Evolutionary conservation across 2,329 filamentous ascomycete genomes (phyloP), one percentile per base, ranked within the genome.

Genomic region (Hypoxylon sp.): DNA sequence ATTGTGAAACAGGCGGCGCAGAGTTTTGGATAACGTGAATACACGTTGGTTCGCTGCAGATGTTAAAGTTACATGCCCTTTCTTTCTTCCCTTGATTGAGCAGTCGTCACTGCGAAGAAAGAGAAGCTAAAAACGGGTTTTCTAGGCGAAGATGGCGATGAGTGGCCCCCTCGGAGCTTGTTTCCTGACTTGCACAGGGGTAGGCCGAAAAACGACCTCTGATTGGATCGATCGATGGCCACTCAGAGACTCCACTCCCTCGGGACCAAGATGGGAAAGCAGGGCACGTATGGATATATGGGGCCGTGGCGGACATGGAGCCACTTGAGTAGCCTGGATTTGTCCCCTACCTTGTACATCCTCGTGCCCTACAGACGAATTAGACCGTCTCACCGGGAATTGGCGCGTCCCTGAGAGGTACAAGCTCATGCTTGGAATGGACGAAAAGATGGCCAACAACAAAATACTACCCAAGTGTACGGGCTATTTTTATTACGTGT

Each of bases 161-260:
- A 68, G 61, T 62, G 51, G 48, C 54, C 47, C 60, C 48, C 21
- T 60, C 66, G 53, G 69, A 70, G 59, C 67, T 72, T 72, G 65
- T 70, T 70, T 72, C 65, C 53, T 66, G 62, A 61, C 66, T 69
- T 46, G 10, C 37, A 52, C 65, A 67, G 65, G 70, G 65, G 63
- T 67, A 56, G 54, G 10, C 35, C 24, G 6, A 35, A 50, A 35
- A 17, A 29, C 11, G 8, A 5, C 11, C 27, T 53, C 50, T 67
- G 53, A 72, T 72, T 72, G 70, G 70, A n/a, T 65, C 67, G 70
- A 72, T 72, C 54, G 6, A 39, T 24, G 31, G 42, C 65, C 57
- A 65, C 37, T 51, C 17, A 65, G 27, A 52, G 48, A 42, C 65
- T 68, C 62, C 70, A 65, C 62, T 39, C 55, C n/a, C 48, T 65